phyloP scores from a whole-genome alignment of 192 early-diverging fungal genomes.

The Linnemannia zychae region DNA sequence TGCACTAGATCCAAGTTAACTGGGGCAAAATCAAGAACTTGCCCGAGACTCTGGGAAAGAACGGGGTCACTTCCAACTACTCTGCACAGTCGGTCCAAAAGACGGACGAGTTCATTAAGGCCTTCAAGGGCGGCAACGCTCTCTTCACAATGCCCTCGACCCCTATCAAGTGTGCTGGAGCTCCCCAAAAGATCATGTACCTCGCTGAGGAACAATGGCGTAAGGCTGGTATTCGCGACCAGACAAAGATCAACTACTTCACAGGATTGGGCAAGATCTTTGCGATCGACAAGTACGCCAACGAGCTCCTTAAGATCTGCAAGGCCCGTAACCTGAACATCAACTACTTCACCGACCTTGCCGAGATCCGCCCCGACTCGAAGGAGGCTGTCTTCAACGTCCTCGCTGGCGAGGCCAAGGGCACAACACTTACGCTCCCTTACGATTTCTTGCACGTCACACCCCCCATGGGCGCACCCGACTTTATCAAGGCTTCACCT shows the following conservation, averaged over 20 bases:
- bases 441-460: constrained; percentile 92
- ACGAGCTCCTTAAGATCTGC: constrained; percentile 75
- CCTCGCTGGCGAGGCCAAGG: constrained; percentile 68
- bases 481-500: constrained; percentile 78
- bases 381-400: constrained; percentile 82
- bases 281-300: constrained; percentile 86
- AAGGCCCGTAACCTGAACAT: constrained; percentile 76
- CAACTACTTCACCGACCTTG: constrained; percentile 79
- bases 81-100: constrained; percentile 78
- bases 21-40: constrained; percentile 86
- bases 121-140: constrained; percentile 81
- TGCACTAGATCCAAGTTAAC: constrained; percentile 85
- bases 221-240: constrained; percentile 74
- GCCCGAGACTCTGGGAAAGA: constrained; percentile 78
- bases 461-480: constrained; percentile 85
- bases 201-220: constrained; percentile 88
- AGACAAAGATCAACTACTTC: constrained; percentile 80
- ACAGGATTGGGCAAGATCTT: constrained; percentile 90
- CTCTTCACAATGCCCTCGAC: constrained; percentile 91
- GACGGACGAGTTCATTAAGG: constrained; percentile 79
- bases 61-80: constrained; percentile 90
- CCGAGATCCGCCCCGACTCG: constrained; percentile 72
- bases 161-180: constrained; percentile 92
- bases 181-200: constrained; percentile 90
- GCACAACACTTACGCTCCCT: constrained; percentile 66